Base-by-base conservation (phyloP, 352 stramenopile species). In the Phytophthora citricola region DNA sequence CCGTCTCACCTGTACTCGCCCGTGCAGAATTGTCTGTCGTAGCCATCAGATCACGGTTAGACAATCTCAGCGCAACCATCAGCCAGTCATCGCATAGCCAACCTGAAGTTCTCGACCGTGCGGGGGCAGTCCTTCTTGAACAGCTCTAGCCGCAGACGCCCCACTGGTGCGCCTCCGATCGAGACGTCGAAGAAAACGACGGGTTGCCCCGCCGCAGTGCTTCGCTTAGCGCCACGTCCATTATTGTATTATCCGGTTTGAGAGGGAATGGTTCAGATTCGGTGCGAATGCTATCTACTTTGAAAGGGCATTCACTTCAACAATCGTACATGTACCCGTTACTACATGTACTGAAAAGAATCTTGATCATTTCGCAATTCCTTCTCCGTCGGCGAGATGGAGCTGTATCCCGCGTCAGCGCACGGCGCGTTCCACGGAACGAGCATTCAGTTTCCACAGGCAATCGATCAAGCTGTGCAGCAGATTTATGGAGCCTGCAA, bases 131-230 rank as follows among this genome's bases (percentile, higher is more conserved):
- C 88, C 79, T 98, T 97, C 73, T 97, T 97, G 55, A 98, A 99
- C 40, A 99, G 81, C 86, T 99, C 95, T 59, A 99, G 82, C 58
- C 97, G 97, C 68, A 99, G 85, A 20, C 95, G 72, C 27, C 97
- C 97, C 32, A 94, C 81, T 4, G 91, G 88, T 24, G 86, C 89
- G 26, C 84, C 85, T 12, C 91, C 92, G 49, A 99, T 90, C 9
- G 82, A 83, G 31, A 99, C 66, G 75, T 99, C 97, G 40, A 99
- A 95, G 79, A 99, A 99, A 34, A 99, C 97, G 12, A 99, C 96
- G 10, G 79, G 73, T 98, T 98, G 29, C 97, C 97, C 41, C 92
- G 73, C 66, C 95, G 87, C 60, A 98, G 85, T 27, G 95, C 95
- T 62, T 98, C 93, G 50, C 87, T 92, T 14, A 98, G 76, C 57